A percentile compares a stretch with the other conserved stretches of the same genome.
Evolutionary conservation across 176 grass and related monocot species (phyloP).

Genomic region (Puccinellia tenuiflora): DNA sequence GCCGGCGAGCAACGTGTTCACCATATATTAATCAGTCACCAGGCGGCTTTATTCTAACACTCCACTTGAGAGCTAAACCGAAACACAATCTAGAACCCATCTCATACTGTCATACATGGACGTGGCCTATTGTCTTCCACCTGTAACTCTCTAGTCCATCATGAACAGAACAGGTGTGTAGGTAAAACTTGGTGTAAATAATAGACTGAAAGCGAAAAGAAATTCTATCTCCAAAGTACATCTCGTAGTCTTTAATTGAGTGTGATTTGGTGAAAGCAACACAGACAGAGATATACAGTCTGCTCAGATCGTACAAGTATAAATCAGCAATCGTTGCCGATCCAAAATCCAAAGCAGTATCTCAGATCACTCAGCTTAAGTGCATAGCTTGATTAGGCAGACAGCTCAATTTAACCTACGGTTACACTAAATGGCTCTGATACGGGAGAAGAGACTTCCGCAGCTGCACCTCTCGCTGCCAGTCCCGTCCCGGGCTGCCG

Average conservation of each 20-base stretch:
- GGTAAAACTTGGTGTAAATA: no score
- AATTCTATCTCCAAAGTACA: no score
- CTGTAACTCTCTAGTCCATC: neutral
- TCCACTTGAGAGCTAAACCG: neutral
- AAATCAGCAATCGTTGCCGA: conserved; percentile 10
- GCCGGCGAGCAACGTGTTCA: neutral
- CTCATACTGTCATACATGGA: neutral
- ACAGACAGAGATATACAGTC: neutral
- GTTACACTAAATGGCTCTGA: conserved; percentile 19
- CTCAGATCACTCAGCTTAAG: neutral
- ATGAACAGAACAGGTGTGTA: neutral
- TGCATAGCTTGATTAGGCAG: neutral
- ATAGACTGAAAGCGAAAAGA: no score
- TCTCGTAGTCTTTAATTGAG: no score
- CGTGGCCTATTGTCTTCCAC: neutral
- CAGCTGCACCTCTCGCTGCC: conserved; percentile 37
- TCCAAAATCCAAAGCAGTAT: neutral
- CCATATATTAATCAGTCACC: neutral
- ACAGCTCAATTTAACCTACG: neutral
- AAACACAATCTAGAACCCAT: neutral
- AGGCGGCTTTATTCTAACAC: neutral
- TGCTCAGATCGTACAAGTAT: no score
- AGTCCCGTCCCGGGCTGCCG: conserved; percentile 11
- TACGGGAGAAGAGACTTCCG: conserved; percentile 15
- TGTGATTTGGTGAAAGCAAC: neutral